Base-by-base conservation (phyloP, 2,329 filamentous ascomycete genomes). In the Claviceps spartinae region DNA sequence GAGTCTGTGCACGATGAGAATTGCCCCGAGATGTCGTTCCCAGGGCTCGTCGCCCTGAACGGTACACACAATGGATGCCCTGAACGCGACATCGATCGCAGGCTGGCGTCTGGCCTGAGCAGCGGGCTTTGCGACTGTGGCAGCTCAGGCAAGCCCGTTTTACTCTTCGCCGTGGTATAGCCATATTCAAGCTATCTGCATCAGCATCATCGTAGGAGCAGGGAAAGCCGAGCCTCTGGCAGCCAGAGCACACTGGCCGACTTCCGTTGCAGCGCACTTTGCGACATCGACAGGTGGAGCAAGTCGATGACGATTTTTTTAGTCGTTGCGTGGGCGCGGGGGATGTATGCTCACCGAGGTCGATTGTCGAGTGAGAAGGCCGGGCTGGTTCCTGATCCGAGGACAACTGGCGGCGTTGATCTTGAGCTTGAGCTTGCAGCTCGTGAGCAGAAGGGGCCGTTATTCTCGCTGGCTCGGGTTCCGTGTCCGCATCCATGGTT, bases 221-320 rank as follows among this genome's bases (percentile, higher is more conserved):
- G 6, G 72, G 69, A 57, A 80, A 79, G 47, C 75, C 75, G 45
- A 81, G 71, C 20, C 77, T 73, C 56, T 78, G 74, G 63, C 77
- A 81, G 63, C 79, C 79, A 64, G 74, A 73, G 62, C 77, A 81
- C 54, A 75, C 65, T 48, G 73, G 69, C 42, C 73, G 73, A 13
- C 71, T 67, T 38, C 76, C 75, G 59, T 79, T 75, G 65, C 77
- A 81, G 47, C 77, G 75, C 20, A 81, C 77, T 63, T 81, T 80
- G 60, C 77, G 74, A 48, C 72, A 69, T 22, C 75, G 73, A 56
- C 75, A 78, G 11, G 75, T 76, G 56, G 72, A 69, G 60, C 76
- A 78, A n/a, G 76, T 78, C 37, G 70, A 63, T 18, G 69, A 70
- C 42, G 69, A 69, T 52, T 71, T 69, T 56, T 71, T 72, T 24